phyloP scores from a whole-genome alignment of 2,329 filamentous ascomycete species.

The Fusarium pseudocircinatum region DNA sequence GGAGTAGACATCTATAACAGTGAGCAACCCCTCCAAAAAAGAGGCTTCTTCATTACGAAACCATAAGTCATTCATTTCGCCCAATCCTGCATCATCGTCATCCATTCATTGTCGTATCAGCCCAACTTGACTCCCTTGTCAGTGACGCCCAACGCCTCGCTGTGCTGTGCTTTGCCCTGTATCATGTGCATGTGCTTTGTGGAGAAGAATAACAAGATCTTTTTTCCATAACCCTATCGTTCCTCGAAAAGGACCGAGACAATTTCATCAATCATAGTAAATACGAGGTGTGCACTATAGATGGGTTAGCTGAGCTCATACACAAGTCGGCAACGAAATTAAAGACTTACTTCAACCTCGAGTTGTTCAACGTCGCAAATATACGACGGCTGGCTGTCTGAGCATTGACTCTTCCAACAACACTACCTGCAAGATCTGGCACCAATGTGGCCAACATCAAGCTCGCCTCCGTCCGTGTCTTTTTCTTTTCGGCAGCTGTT shows the following conservation, averaged over 20 bases:
- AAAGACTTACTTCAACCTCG: slow-evolving; percentile 79
- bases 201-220: slow-evolving; percentile 5
- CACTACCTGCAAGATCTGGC: slow-evolving; percentile 90
- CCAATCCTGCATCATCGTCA: slow-evolving; percentile 5
- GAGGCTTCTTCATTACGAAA: slow-evolving; percentile 2
- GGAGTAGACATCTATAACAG: slow-evolving; percentile 2
- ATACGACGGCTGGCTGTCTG: slow-evolving; percentile 88
- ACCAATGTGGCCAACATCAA: slow-evolving; percentile 89
- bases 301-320: slow-evolving; percentile 22
- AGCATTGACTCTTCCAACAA: slow-evolving; percentile 92
- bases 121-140: slow-evolving; percentile 26
- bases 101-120: slow-evolving; percentile 13
- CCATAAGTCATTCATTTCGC: slow-evolving; percentile 19
- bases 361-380: slow-evolving; percentile 92
- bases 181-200: slow-evolving; percentile 31
- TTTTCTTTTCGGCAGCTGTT: slow-evolving; percentile 77
- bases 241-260: slow-evolving; percentile 71
- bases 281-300: slow-evolving; percentile 71
- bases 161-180: slow-evolving; percentile 1
- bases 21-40: not conserved
- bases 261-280: slow-evolving; percentile 77
- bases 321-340: not conserved
- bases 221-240: slow-evolving; percentile 20
- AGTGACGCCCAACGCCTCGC: slow-evolving; percentile 38
- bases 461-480: slow-evolving; percentile 86